Conservation (phyloP, 495 filamentous ascomycete species). For the Parachaetomium inaequale region DNA sequence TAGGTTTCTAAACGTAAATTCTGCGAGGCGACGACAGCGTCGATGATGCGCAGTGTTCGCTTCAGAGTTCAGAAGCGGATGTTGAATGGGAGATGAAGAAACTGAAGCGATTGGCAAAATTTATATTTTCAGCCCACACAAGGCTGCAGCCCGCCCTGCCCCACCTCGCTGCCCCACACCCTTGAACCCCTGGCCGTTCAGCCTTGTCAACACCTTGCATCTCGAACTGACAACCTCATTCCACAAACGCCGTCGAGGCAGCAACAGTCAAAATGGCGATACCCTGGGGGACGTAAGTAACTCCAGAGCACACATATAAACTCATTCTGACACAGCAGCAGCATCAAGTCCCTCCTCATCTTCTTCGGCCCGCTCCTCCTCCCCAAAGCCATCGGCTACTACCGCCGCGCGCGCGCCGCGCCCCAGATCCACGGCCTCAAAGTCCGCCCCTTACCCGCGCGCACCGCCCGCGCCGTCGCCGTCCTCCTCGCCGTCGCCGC, state of each 20-base stretch:
- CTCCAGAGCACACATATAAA: background rate
- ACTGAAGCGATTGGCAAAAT: conserved; percentile 12
- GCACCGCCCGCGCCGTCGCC: conserved; percentile 50
- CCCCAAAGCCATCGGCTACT: conserved; percentile 66
- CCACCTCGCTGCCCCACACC: background rate
- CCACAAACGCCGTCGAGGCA: conserved; percentile 12
- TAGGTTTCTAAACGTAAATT: background rate
- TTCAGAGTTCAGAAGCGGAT: background rate
- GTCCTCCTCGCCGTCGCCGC: conserved; percentile 56
- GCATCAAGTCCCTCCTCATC: conserved; percentile 73
- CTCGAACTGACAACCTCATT: background rate
- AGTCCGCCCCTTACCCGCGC: conserved; percentile 58
- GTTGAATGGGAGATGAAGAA: background rate
- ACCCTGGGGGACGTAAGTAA: conserved; percentile 49
- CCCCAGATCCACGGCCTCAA: conserved; percentile 46
- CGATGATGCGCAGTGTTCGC: background rate
- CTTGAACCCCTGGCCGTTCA: conserved; percentile 9
- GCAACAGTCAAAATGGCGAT: conserved; percentile 35
- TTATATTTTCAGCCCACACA: conserved; percentile 21
- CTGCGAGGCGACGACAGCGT: background rate
- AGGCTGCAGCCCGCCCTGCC: conserved; percentile 7
- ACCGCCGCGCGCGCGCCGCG: conserved; percentile 56
- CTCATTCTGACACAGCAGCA: conserved; percentile 28
- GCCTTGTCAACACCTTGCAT: conserved; percentile 27
- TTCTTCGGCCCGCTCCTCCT: conserved; percentile 84